These are phyloP conservation scores for Cyclotella choctawhatcheeana DNA, from an alignment of 108 stramenopile species.

Conservation along the genomic window DNA sequence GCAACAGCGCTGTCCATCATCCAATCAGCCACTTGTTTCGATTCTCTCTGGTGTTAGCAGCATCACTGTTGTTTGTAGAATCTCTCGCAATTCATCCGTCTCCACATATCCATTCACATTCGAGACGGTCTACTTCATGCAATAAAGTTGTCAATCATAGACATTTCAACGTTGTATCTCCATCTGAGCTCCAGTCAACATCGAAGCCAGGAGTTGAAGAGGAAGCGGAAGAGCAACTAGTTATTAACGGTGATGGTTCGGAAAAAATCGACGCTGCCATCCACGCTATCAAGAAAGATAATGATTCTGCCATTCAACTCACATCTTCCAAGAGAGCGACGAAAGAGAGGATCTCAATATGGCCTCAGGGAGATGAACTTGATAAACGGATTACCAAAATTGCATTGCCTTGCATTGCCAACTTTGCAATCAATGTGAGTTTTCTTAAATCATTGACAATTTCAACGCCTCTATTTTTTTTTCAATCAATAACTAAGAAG, in stretches of 20 bases:
- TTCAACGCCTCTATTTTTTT: no score
- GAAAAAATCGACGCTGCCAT: neutral
- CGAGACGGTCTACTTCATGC: neutral
- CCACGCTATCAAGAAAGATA: neutral
- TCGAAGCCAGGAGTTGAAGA: neutral
- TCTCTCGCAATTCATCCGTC: constrained; percentile 16
- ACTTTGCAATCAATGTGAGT: constrained; percentile 88
- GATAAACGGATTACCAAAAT: constrained; percentile 80
- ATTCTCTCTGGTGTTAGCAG: neutral
- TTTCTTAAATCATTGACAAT: no score
- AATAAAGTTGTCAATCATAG: neutral
- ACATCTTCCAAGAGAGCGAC: neutral
- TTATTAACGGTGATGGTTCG: neutral
- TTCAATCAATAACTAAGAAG: no score
- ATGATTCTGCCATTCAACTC: neutral
- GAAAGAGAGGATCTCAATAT: constrained; percentile 33
- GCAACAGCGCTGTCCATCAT: neutral
- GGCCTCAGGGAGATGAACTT: constrained; percentile 75
- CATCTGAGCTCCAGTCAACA: neutral
- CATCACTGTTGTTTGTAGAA: constrained; percentile 6
- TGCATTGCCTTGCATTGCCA: constrained; percentile 88
- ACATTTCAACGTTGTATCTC: neutral
- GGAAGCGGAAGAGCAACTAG: neutral
- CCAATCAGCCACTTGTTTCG: neutral
- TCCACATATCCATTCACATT: neutral